Conservation (phyloP, 2,329 filamentous ascomycete genomes). For the Fusarium sp. region DNA sequence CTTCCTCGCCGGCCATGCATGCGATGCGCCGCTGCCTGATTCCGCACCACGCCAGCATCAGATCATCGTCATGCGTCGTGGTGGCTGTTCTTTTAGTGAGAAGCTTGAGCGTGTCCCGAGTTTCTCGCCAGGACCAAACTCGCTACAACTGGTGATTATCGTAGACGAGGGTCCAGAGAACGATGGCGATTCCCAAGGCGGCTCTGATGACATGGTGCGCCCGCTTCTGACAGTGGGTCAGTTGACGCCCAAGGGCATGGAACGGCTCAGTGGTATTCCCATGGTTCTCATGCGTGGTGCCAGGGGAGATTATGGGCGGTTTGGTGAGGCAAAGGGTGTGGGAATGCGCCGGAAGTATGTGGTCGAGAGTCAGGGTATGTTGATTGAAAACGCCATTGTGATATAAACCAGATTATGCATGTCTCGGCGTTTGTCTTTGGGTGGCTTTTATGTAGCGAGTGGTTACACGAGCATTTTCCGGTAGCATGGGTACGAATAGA, state of each 20-base stretch:
- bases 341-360: conserved; percentile 83
- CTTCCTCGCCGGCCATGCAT: conserved; percentile 77
- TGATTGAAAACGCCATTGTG: conserved; percentile 83
- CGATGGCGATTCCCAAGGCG: conserved; percentile 46
- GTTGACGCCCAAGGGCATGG: conserved; percentile 74
- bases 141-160: conserved; percentile 84
- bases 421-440: conserved; percentile 35
- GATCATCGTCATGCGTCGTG: conserved; percentile 83
- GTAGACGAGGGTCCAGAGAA: conserved; percentile 65
- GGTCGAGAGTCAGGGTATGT: conserved; percentile 82
- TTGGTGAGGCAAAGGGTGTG: conserved; percentile 72
- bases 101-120: conserved; percentile 89
- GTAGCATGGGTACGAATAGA: background rate
- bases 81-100: conserved; percentile 83
- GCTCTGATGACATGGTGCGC: conserved; percentile 49
- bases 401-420: conserved; percentile 43
- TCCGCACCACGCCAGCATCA: conserved; percentile 69
- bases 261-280: conserved; percentile 77
- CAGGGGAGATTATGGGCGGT: conserved; percentile 66
- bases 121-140: conserved; percentile 68
- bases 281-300: conserved; percentile 86
- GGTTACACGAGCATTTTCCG: conserved; percentile 6
- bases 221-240: conserved; percentile 84
- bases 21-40: conserved; percentile 67
- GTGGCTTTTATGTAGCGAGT: conserved; percentile 8